Evolutionary conservation across 2,329 filamentous ascomycete genomes (phyloP), one percentile per base, ranked within the genome.

Genomic region (Clarireedia hainanense): DNA sequence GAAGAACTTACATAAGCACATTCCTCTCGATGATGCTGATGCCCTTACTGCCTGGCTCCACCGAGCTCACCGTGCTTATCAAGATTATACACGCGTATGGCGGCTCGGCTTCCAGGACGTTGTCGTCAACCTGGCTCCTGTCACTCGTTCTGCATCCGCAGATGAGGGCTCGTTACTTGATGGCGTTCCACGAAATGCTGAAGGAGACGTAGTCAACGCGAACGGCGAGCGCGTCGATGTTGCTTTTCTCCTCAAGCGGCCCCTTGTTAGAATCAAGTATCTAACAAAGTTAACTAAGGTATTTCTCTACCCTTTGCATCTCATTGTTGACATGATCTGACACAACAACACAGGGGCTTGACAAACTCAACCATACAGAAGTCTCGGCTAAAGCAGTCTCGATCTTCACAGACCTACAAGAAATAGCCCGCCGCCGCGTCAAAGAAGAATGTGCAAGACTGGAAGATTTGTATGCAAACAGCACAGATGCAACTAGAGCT

Each of bases 201-300:
- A 85, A 54, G 85, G 87, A 23, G 84, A 86, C 63, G 76, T 88
- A 14, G 68, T 85, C 45, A 59, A 63, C 37, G 60, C 63, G 36
- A 80, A 92, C 60, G 94, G 92, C 12, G 90, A 96, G 69, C 84
- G 90, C 51, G 91, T 96, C 7, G 94, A 97, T 68, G 94, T 99
- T 48, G 91, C 91, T 6, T 95, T 94, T 71, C 77, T 99, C 47
- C 76, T 99, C 52, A 96, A 95, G 72, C 79, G 92, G 53, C 94
- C 94, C 0, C 73, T 99, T 43, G 84, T 96, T 23, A 83, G 94
- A 47, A 76, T 96, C 58, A 96, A 96, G 70, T 89, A 91, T 70
- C 81, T 99, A 59, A 78, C 85, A 45, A 96, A 91, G 70, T 86
- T 89, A 39, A 83, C 95, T 65, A 89, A 87, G 75, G 86, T 84